These are phyloP conservation scores for Yamadazyma sp. DNA, from an alignment of 805 yeast species.

Conservation along the genomic window DNA sequence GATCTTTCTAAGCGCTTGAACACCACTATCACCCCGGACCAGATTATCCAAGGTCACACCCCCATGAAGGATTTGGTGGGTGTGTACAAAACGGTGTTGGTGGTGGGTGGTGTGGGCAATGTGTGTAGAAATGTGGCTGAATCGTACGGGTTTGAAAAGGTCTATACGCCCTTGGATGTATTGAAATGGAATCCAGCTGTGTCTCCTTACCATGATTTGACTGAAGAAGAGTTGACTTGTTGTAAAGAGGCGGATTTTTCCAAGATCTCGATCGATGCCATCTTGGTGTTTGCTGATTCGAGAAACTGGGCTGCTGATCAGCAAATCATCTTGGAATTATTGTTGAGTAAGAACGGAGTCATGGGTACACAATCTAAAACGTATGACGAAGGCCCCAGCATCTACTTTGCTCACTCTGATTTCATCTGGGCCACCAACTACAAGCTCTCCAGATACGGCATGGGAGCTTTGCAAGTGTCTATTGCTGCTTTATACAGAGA, in stretches of 20 bases:
- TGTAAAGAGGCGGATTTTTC: slow-evolving; percentile 64
- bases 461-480: slow-evolving; percentile 92
- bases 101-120: slow-evolving; percentile 88
- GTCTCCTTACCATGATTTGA: slow-evolving; percentile 64
- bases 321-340: slow-evolving; percentile 80
- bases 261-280: slow-evolving; percentile 69
- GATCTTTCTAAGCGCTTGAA: slow-evolving; percentile 65
- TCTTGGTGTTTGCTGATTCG: slow-evolving; percentile 87
- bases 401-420: slow-evolving; percentile 89
- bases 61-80: slow-evolving; percentile 84
- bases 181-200: slow-evolving; percentile 87
- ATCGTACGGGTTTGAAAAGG: slow-evolving; percentile 80
- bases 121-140: slow-evolving; percentile 81
- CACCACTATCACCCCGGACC: slow-evolving; percentile 64
- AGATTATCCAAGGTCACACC: slow-evolving; percentile 90
- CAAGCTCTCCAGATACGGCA: slow-evolving; percentile 79
- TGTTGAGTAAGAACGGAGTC: slow-evolving; percentile 72
- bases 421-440: slow-evolving; percentile 93
- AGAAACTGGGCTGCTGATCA: slow-evolving; percentile 93
- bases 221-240: slow-evolving; percentile 64
- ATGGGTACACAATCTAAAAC: slow-evolving; percentile 80
- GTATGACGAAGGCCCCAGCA: slow-evolving; percentile 74
- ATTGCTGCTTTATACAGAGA: slow-evolving; percentile 82
- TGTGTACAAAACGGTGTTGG: slow-evolving; percentile 69
- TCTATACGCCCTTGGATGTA: slow-evolving; percentile 77